Conservation (phyloP, 208 protist genomes). For the Blastocrithidia nonstop region DNA sequence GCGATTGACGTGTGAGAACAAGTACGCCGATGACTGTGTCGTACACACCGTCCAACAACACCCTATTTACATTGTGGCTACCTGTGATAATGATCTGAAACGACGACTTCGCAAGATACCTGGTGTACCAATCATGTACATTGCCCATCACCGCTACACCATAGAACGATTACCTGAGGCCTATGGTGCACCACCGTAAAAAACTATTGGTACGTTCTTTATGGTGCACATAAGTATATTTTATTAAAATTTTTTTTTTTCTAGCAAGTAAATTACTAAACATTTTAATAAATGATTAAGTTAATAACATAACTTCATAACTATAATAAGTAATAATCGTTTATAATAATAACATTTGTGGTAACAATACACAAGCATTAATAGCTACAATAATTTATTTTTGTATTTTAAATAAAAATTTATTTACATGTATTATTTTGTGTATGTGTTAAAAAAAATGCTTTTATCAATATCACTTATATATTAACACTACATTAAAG, state of each 20-base stretch:
- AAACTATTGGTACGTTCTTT: too few relatives aligned
- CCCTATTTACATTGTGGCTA: slow-evolving; percentile 88
- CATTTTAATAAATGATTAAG: not conserved
- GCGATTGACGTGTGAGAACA: slow-evolving; percentile 92
- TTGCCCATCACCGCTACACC: slow-evolving; percentile 92
- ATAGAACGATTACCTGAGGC: slow-evolving; percentile 97
- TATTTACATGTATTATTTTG: too few relatives aligned
- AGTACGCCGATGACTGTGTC: slow-evolving; percentile 99
- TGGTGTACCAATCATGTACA: slow-evolving; percentile 98
- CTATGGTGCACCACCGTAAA: slow-evolving; percentile 50
- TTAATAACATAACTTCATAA: too few relatives aligned
- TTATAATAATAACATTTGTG: too few relatives aligned
- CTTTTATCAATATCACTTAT: too few relatives aligned
- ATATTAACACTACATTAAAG: too few relatives aligned
- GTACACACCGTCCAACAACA: slow-evolving; percentile 89
- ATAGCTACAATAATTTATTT: too few relatives aligned
- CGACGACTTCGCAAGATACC: slow-evolving; percentile 95
- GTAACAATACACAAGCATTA: too few relatives aligned
- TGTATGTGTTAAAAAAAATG: too few relatives aligned
- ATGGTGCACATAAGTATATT: too few relatives aligned
- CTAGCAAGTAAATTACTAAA: not conserved
- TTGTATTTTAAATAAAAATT: too few relatives aligned
- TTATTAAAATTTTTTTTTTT: slow-evolving; percentile 3
- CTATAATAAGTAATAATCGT: too few relatives aligned
- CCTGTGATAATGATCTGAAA: slow-evolving; percentile 95